These are phyloP conservation scores for Cavenderia fasciculata DNA, from an alignment of 78 protist species.

Conservation along the genomic window DNA sequence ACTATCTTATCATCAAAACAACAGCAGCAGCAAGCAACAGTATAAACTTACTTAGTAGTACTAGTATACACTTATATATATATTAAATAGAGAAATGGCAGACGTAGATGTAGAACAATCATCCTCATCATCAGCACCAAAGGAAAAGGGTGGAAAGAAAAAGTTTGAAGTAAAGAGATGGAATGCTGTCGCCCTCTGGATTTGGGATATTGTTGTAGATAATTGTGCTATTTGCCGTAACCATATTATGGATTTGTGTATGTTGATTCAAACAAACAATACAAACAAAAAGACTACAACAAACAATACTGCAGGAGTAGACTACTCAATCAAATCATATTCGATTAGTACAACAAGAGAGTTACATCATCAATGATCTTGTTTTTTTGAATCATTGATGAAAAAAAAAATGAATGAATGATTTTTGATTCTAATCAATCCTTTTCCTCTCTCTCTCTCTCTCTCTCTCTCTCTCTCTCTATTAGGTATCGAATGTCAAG, in stretches of 20 bases:
- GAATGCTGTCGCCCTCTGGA: constrained; percentile 99
- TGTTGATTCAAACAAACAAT: too few species aligned
- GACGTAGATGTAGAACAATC: constrained; percentile 69
- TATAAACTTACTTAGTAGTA: too few species aligned
- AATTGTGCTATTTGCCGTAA: constrained; percentile 98
- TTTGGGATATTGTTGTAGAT: constrained; percentile 97
- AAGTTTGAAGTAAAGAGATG: constrained; percentile 96
- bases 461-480: background rate
- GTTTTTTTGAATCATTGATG: too few species aligned
- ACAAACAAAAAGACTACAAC: too few species aligned
- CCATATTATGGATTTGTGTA: constrained; percentile 96
- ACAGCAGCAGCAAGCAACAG: too few species aligned
- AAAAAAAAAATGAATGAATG: background rate
- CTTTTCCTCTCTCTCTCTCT: background rate
- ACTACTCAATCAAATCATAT: too few species aligned
- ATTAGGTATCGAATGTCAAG: constrained; percentile 97
- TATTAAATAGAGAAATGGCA: constrained; percentile 39
- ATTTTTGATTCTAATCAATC: background rate
- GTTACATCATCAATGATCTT: too few species aligned
- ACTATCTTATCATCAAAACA: background rate
- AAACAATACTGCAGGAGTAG: too few species aligned
- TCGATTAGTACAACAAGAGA: too few species aligned
- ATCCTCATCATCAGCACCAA: constrained; percentile 35
- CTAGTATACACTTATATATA: constrained; percentile 1
- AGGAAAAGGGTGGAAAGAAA: constrained; percentile 63